Evolutionary conservation across 352 stramenopile species (phyloP).

Genomic region (Pythium rhizo-oryzae): DNA sequence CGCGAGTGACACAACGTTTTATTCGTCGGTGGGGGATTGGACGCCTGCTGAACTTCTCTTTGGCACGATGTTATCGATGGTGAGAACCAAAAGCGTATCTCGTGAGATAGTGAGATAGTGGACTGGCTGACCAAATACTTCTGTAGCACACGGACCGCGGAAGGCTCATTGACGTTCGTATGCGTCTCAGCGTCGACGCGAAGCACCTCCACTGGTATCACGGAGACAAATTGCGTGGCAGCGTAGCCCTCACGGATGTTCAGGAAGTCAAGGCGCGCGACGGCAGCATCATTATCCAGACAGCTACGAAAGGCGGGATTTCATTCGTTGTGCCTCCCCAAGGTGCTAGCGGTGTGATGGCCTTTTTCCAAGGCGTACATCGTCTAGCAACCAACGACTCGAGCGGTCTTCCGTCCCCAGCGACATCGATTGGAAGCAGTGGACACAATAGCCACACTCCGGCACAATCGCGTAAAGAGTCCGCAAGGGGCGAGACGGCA

Average conservation of each 20-base stretch:
- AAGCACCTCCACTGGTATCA: constrained; percentile 17
- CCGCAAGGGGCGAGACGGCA: neutral
- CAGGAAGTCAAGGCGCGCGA: constrained; percentile 15
- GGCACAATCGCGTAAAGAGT: constrained; percentile 3
- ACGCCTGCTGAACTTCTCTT: neutral
- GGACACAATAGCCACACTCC: neutral
- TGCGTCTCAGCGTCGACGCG: constrained; percentile 17
- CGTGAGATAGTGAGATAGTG: too few species aligned
- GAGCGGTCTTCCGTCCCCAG: constrained; percentile 5
- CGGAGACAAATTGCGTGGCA: constrained; percentile 7
- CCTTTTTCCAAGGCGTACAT: constrained; percentile 28
- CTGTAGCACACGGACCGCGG: constrained; percentile 8
- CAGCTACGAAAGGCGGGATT: neutral
- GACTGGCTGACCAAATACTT: too few species aligned
- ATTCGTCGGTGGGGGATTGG: neutral
- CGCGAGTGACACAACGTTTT: neutral
- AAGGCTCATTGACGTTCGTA: constrained; percentile 8
- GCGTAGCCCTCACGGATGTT: constrained; percentile 7
- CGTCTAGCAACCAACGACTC: constrained; percentile 1
- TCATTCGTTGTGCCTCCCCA: constrained; percentile 12
- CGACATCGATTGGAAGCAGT: neutral
- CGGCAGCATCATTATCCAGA: constrained; percentile 23
- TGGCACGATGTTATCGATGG: constrained; percentile 10
- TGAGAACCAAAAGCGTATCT: neutral
- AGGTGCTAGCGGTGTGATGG: constrained; percentile 15